phyloP scores from a whole-genome alignment of 805 yeast genomes.

The Candida patagonica region DNA sequence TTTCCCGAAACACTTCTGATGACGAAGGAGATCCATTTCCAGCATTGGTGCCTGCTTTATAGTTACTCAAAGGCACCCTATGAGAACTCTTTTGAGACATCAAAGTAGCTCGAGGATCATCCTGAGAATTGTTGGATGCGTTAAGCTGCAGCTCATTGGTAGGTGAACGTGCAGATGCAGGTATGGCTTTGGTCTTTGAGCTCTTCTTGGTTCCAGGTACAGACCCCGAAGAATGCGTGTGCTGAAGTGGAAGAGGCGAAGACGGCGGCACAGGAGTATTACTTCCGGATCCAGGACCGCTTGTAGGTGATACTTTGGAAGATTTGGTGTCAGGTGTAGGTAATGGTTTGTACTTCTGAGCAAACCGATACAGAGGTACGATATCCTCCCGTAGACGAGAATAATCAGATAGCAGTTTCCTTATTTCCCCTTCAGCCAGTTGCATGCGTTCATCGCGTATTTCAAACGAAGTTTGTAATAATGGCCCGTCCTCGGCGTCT shows the following conservation, averaged over 20 bases:
- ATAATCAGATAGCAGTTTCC: slow-evolving; percentile 44
- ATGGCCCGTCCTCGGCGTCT: slow-evolving; percentile 17
- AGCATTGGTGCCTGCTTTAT: neutral
- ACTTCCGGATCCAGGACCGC: neutral
- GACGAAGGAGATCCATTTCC: slow-evolving; percentile 9
- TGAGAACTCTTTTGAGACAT: slow-evolving; percentile 1
- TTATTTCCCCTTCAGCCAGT: slow-evolving; percentile 28
- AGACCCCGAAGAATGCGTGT: slow-evolving; percentile 2
- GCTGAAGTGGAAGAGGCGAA: slow-evolving; percentile 3
- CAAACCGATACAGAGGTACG: slow-evolving; percentile 50
- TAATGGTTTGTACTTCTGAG: slow-evolving; percentile 55
- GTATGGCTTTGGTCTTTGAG: slow-evolving; percentile 3
- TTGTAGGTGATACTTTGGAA: slow-evolving; percentile 19
- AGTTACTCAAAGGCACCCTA: neutral
- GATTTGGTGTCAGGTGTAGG: slow-evolving; percentile 44
- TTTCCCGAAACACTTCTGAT: slow-evolving; percentile 68
- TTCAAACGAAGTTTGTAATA: slow-evolving; percentile 11
- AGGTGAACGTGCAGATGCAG: slow-evolving; percentile 4
- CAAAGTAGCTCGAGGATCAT: neutral
- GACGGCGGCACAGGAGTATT: slow-evolving; percentile 4
- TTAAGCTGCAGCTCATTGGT: slow-evolving; percentile 1
- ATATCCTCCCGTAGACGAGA: slow-evolving; percentile 52
- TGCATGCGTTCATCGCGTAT: slow-evolving; percentile 27
- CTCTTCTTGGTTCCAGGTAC: slow-evolving; percentile 4
- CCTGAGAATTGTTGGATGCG: neutral